Base-by-base conservation (phyloP, 345 rosid genomes). In the Litchi chinensis region DNA sequence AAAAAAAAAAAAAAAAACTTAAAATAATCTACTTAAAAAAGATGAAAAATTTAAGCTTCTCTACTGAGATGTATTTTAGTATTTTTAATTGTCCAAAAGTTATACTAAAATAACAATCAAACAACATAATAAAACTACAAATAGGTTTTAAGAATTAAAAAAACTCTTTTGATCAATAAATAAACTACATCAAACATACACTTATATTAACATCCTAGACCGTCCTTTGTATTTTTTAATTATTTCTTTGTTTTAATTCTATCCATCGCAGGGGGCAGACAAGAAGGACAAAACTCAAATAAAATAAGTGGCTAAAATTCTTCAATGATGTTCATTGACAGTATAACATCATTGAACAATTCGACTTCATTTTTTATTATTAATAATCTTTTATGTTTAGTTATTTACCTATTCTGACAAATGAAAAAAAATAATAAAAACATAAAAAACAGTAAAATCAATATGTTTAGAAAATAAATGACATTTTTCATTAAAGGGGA, bases 391-490 rank as follows among this genome's bases (percentile, higher is more conserved):
- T 6, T 5, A 19, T 26, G 8, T 10, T 6, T 52, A n/a, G 0
- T 9, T 66, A n/a, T 39, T 13, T 3, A 8, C 54, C n/a, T 28
- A 8, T 10, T 40, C 67, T 1, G 67, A n/a, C 37, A 40, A 26
- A 1, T 8, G 12, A 5, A 8, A 40, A 65, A 65, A 28, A 21
- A 37, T 6, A 10, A 22, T 4, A 46, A 6, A 56, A 68, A 39
- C 12, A 41, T 1, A 7, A 18, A 7, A 37, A 5, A 22, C 32
- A 37, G 62, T 24, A 65, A 28, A 65, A 5, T 65, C 22, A 48
- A 39, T 15, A 22, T 12, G 43, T 50, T 65, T 65, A 48, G n/a
- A 26, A 65, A 65, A 48, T 64, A 65, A 65, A 65, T 75, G 78
- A 41, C 24, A 13, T 1, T 48, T 41, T 66, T 75, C 64, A 68